Evolutionary conservation across 1,284 basidiomycete genomes (phyloP).

Genomic region (Heliocybe sulcata): DNA sequence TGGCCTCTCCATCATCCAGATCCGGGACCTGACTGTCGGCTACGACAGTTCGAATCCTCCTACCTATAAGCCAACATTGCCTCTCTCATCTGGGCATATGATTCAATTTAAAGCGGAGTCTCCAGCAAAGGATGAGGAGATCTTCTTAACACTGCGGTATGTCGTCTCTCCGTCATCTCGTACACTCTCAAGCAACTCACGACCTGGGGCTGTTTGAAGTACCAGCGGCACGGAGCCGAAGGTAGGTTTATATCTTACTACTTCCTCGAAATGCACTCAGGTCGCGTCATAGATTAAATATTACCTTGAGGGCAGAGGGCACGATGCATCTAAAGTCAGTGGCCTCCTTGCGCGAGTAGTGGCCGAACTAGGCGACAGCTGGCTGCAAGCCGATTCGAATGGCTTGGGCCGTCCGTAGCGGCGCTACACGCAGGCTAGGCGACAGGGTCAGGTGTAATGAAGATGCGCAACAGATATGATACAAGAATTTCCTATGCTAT

Average conservation of each 20-base stretch:
- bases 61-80: constrained; percentile 52
- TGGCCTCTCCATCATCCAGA: constrained; percentile 46
- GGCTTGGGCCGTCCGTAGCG: constrained; percentile 37
- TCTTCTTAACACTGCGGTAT: constrained; percentile 64
- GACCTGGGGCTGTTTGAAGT: constrained; percentile 25
- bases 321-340: constrained; percentile 33
- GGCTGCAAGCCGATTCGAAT: constrained; percentile 61
- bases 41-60: constrained; percentile 71
- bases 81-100: constrained; percentile 79
- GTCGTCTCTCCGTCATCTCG: constrained; percentile 6
- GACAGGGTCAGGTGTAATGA: too few species aligned
- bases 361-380: constrained; percentile 50
- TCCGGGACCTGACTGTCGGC: constrained; percentile 70
- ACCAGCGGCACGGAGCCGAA: constrained; percentile 88
- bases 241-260: constrained; percentile 28
- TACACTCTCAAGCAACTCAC: not conserved
- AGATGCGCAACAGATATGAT: too few species aligned
- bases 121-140: constrained; percentile 32
- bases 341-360: constrained; percentile 45
- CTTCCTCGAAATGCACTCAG: not conserved
- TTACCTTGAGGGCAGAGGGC: constrained; percentile 72
- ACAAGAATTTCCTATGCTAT: too few species aligned
- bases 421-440: too few species aligned
- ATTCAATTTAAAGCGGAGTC: constrained; percentile 64
- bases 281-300: constrained; percentile 64